phyloP scores from a whole-genome alignment of 2,329 filamentous ascomycete genomes.

The Leptodontidium sp. region DNA sequence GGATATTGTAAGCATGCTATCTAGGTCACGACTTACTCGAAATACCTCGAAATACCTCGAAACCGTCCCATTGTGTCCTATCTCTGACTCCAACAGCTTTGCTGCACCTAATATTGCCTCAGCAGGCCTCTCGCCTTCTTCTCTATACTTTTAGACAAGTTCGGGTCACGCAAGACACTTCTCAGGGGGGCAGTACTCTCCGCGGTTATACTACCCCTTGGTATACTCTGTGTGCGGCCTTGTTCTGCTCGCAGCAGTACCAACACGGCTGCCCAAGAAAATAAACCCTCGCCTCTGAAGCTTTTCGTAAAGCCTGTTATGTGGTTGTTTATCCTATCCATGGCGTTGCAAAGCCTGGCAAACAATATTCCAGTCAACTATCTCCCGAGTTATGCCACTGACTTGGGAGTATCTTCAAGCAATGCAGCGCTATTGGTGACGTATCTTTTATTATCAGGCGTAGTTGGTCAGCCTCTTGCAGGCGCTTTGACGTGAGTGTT shows the following conservation, averaged over 20 bases:
- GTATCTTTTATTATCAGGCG: background rate
- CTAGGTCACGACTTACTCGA: no score
- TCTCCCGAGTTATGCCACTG: background rate
- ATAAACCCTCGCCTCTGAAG: background rate
- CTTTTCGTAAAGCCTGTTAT: background rate
- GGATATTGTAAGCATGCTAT: background rate
- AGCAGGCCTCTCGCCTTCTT: background rate
- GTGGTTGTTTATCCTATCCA: background rate
- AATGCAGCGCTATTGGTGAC: background rate
- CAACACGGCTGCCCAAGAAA: background rate
- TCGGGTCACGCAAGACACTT: background rate
- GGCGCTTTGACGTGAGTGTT: background rate
- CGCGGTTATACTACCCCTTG: background rate
- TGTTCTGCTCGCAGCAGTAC: background rate
- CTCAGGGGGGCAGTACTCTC: background rate
- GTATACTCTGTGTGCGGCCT: background rate
- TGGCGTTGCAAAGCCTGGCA: conserved; percentile 1
- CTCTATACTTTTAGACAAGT: background rate
- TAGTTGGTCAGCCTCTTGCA: conserved; percentile 1
- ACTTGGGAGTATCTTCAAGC: conserved; percentile 7
- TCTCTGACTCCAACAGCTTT: background rate
- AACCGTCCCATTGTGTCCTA: no score
- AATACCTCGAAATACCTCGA: no score
- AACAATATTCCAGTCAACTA: background rate
- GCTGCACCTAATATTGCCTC: conserved; percentile 2